These are phyloP conservation scores for Orbilia quercus DNA, from an alignment of 2,329 filamentous ascomycete genomes.

Conservation along the genomic window DNA sequence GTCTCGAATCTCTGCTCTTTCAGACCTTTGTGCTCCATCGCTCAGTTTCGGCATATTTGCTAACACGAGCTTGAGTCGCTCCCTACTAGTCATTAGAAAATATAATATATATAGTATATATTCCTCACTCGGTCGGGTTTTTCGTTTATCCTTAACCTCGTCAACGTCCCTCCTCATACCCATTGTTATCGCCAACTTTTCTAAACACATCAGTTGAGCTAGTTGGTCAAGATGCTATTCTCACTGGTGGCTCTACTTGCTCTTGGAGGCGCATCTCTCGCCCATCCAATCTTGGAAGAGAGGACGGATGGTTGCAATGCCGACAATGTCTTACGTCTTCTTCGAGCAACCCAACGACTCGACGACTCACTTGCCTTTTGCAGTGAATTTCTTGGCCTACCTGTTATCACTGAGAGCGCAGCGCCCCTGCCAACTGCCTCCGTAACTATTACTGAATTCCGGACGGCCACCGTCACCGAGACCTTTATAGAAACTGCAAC, in stretches of 20 bases:
- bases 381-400: slow-evolving; percentile 38
- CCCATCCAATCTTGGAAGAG: slow-evolving; percentile 39
- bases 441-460: slow-evolving; percentile 31
- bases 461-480: slow-evolving; percentile 19
- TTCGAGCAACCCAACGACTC: slow-evolving; percentile 27
- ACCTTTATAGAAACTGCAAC: slow-evolving; percentile 18
- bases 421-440: slow-evolving; percentile 11
- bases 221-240: slow-evolving; percentile 38
- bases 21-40: neutral
- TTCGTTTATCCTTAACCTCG: neutral
- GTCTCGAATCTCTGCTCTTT: slow-evolving; percentile 21
- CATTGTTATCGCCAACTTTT: too few species aligned
- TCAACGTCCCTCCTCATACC: too few species aligned
- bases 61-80: slow-evolving; percentile 1
- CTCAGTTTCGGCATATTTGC: slow-evolving; percentile 10
- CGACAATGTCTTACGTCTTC: slow-evolving; percentile 44
- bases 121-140: neutral
- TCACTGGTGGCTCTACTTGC: slow-evolving; percentile 34
- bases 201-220: too few species aligned
- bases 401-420: slow-evolving; percentile 20
- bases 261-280: slow-evolving; percentile 35
- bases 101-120: slow-evolving; percentile 4
- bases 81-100: too few species aligned
- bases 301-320: slow-evolving; percentile 47
- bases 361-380: slow-evolving; percentile 42